Evolutionary conservation across 345 rosid species (phyloP).

Genomic region (Kernera saxatilis): DNA sequence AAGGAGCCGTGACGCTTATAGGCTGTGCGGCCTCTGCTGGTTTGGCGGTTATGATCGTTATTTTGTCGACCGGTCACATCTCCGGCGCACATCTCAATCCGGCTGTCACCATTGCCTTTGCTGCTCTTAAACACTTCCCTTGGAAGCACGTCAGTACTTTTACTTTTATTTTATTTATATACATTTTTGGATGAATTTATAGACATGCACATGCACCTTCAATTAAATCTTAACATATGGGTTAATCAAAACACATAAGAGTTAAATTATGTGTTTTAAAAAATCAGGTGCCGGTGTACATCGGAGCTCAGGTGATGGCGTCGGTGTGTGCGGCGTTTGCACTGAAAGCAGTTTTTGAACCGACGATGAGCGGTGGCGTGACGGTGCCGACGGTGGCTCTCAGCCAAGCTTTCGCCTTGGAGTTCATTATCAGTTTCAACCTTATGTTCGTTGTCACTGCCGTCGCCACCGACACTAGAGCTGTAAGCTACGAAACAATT

Average conservation of each 20-base stretch:
- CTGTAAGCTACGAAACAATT: conserved; percentile 34
- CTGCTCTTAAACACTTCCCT: conserved; percentile 74
- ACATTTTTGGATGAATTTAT: neutral
- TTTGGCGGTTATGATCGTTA: conserved; percentile 74
- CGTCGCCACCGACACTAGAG: conserved; percentile 92
- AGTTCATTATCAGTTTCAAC: conserved; percentile 72
- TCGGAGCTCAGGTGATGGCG: conserved; percentile 66
- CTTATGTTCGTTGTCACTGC: conserved; percentile 96
- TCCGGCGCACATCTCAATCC: conserved; percentile 95
- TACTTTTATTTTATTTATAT: neutral
- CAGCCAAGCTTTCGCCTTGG: conserved; percentile 75
- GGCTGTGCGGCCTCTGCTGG: conserved; percentile 73
- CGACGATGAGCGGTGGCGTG: conserved; percentile 73
- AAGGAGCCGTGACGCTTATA: conserved; percentile 63
- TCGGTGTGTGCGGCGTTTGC: conserved; percentile 74
- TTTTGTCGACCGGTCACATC: conserved; percentile 76
- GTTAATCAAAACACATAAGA: too few species aligned
- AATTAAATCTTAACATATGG: neutral
- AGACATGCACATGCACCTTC: conserved; percentile 18
- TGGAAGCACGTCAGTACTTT: conserved; percentile 48
- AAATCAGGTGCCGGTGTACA: conserved; percentile 74
- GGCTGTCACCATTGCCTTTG: conserved; percentile 63
- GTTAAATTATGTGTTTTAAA: too few species aligned
- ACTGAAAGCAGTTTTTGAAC: conserved; percentile 57
- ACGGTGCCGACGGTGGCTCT: conserved; percentile 62